phyloP scores from a whole-genome alignment of 495 filamentous ascomycete genomes.

The Umbilicaria muhlenbergii region DNA sequence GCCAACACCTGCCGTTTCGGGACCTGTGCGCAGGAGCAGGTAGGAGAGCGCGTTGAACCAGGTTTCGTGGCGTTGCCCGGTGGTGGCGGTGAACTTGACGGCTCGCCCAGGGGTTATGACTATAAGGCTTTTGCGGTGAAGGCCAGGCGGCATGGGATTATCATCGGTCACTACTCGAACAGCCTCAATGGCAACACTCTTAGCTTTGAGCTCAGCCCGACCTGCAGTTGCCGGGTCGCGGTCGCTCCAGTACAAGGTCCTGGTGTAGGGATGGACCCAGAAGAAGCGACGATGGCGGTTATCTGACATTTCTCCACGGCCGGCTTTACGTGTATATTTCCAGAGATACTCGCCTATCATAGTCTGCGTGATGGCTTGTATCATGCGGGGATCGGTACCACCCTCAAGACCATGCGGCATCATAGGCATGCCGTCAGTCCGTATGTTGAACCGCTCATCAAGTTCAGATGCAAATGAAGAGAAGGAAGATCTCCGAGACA shows the following conservation, averaged over 20 bases:
- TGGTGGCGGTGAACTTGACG: conserved; percentile 86
- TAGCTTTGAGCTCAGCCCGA: conserved; percentile 65
- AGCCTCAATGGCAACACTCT: conserved; percentile 88
- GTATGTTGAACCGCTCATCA: conserved; percentile 75
- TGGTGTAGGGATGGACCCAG: conserved; percentile 97
- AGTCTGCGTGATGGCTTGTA: conserved; percentile 96
- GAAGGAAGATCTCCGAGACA: conserved; percentile 65
- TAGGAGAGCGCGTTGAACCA: conserved; percentile 98
- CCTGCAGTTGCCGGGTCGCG: conserved; percentile 69
- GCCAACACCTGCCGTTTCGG: conserved; percentile 10
- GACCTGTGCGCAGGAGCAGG: conserved; percentile 50
- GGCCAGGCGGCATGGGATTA: conserved; percentile 85
- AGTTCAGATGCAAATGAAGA: conserved; percentile 93
- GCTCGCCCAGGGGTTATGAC: conserved; percentile 77
- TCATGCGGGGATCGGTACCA: conserved; percentile 89
- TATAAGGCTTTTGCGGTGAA: conserved; percentile 84
- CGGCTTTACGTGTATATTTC: conserved; percentile 94
- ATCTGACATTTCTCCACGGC: conserved; percentile 68
- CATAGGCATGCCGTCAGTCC: conserved; percentile 32
- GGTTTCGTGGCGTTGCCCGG: conserved; percentile 85
- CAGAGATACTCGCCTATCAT: conserved; percentile 99
- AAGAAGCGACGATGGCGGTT: conserved; percentile 91
- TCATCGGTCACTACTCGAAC: conserved; percentile 91
- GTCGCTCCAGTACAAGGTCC: conserved; percentile 93
- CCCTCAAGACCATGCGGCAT: conserved; percentile 43